Percentiles rank a stretch among this genome's conserved stretches.
phyloP scores from a whole-genome alignment of 2,329 filamentous ascomycete species.

The Geosmithia putterillii region DNA sequence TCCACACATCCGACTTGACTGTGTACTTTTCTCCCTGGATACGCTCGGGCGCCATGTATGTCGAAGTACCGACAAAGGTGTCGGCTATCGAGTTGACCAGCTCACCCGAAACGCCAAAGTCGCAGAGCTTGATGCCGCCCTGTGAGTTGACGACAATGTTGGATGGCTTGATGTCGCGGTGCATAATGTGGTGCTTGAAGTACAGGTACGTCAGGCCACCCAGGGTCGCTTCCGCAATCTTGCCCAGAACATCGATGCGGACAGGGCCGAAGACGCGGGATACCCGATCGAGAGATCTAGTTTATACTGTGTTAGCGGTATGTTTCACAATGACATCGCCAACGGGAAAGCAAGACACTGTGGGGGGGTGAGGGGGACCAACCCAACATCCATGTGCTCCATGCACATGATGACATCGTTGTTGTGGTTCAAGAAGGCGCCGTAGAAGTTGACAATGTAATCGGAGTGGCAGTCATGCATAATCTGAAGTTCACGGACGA shows the following conservation, averaged over 20 bases:
- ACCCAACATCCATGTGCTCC: conserved; percentile 99
- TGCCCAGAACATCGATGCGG: conserved; percentile 89
- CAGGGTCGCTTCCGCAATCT: conserved; percentile 92
- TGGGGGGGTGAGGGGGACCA: neutral
- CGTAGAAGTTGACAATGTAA: conserved; percentile 96
- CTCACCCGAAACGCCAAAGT: conserved; percentile 97
- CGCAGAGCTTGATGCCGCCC: conserved; percentile 91
- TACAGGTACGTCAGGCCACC: conserved; percentile 93
- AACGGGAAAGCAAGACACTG: neutral
- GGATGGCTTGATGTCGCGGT: conserved; percentile 96
- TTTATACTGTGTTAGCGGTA: conserved; percentile 1
- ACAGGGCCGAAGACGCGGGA: conserved; percentile 92
- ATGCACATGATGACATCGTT: conserved; percentile 99
- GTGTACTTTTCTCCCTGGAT: conserved; percentile 97
- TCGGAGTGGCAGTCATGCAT: conserved; percentile 97
- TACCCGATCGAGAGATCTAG: conserved; percentile 80
- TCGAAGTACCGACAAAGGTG: conserved; percentile 96
- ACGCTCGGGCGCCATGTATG: conserved; percentile 97
- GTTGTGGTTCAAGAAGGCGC: conserved; percentile 90
- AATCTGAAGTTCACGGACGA: conserved; percentile 92
- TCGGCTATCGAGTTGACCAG: conserved; percentile 96
- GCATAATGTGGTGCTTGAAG: conserved; percentile 94
- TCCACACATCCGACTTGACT: conserved; percentile 98
- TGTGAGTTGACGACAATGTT: conserved; percentile 94
- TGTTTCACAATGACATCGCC: neutral